phyloP scores from a whole-genome alignment of 768 basidiomycete genomes.

The Xerocomellus dryophilus region DNA sequence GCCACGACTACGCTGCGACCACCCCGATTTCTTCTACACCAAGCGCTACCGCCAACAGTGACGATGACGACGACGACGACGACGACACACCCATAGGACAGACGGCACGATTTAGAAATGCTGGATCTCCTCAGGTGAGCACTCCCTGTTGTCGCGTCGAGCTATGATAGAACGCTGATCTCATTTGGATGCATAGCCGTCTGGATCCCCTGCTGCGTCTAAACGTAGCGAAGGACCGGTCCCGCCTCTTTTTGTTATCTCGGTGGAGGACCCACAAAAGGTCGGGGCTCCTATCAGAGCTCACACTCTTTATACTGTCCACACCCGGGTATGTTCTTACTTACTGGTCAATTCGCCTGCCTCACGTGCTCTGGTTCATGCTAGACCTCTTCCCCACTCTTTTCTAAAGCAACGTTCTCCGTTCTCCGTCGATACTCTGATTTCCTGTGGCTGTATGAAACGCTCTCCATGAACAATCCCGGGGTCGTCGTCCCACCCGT shows the following conservation, averaged over 20 bases:
- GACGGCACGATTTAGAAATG: slow-evolving; percentile 32
- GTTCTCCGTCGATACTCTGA: slow-evolving; percentile 97
- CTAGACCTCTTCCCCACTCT: slow-evolving; percentile 83
- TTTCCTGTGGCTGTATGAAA: slow-evolving; percentile 95
- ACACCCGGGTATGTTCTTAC: slow-evolving; percentile 61
- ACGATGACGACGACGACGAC: slow-evolving; percentile 48
- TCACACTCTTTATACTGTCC: slow-evolving; percentile 96
- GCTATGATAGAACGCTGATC: neutral
- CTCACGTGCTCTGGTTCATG: neutral
- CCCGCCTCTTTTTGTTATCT: slow-evolving; percentile 75
- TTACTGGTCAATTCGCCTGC: neutral
- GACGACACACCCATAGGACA: slow-evolving; percentile 68
- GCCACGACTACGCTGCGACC: slow-evolving; percentile 27
- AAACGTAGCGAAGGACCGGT: slow-evolving; percentile 42
- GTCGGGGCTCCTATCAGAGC: slow-evolving; percentile 94
- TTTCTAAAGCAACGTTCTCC: slow-evolving; percentile 80
- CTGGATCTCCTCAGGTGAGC: slow-evolving; percentile 26
- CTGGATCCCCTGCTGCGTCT: slow-evolving; percentile 13
- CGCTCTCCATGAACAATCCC: slow-evolving; percentile 85
- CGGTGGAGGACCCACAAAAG: slow-evolving; percentile 95
- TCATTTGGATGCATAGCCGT: slow-evolving; percentile 7
- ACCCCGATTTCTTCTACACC: slow-evolving; percentile 24
- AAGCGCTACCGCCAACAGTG: slow-evolving; percentile 25
- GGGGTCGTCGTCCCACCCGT: slow-evolving; percentile 96
- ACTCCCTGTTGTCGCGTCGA: neutral